Conservation (phyloP, 192 early-diverging fungal genomes). For the Coemansia sp. region DNA sequence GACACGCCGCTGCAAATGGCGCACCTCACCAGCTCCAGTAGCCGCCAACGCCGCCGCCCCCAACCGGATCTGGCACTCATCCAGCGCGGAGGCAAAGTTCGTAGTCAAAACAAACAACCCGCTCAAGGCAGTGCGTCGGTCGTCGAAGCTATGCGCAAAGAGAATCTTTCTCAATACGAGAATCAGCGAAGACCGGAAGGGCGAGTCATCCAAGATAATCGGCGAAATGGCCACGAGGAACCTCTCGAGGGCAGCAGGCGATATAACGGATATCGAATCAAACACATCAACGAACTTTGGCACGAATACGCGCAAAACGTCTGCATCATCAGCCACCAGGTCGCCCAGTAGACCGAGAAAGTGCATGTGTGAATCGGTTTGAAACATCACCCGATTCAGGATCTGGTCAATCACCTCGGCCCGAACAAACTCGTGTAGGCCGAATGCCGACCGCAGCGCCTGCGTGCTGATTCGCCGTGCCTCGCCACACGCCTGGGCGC, state of each 20-base stretch:
- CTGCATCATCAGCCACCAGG: conserved; percentile 29
- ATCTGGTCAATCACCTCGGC: conserved; percentile 72
- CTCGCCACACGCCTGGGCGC: conserved; percentile 16
- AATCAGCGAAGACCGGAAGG: conserved; percentile 62
- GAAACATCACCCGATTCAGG: conserved; percentile 27
- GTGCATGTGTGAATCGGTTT: conserved; percentile 23
- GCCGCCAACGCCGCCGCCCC: neutral
- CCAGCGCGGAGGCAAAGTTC: conserved; percentile 17
- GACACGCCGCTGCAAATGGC: conserved; percentile 3
- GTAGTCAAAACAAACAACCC: conserved; percentile 61
- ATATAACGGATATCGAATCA: conserved; percentile 64
- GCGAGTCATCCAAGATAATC: conserved; percentile 53
- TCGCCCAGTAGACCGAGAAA: conserved; percentile 23
- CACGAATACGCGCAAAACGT: conserved; percentile 19
- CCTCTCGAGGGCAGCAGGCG: conserved; percentile 51
- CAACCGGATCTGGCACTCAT: neutral
- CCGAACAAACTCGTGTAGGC: conserved; percentile 66
- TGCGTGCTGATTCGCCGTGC: conserved; percentile 11
- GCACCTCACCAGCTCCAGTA: neutral
- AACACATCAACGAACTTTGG: conserved; percentile 64
- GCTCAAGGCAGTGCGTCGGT: conserved; percentile 60
- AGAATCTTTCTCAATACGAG: conserved; percentile 70
- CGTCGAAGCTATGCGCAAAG: conserved; percentile 64
- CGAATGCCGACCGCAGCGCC: conserved; percentile 37
- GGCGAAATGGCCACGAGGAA: conserved; percentile 61